Evolutionary conservation across 2,329 filamentous ascomycete genomes (phyloP), one percentile per base, ranked within the genome.

Genomic region (Cytospora mali): DNA sequence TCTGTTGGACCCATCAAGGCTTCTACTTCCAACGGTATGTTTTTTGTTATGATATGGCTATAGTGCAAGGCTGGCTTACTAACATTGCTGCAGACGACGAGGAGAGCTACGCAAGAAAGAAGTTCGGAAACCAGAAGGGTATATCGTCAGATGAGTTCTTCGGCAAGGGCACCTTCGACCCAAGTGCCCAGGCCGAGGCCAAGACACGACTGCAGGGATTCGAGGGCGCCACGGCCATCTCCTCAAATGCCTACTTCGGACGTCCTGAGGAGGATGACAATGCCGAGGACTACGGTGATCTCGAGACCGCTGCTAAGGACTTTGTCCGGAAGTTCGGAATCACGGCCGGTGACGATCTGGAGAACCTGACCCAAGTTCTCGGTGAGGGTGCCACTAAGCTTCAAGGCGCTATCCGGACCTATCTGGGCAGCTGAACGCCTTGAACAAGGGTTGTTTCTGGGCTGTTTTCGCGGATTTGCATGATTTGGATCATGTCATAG

Each of bases 91-190:
- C 64, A 88, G 87, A 86, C 66, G 92, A 97, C 62, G 88, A 89
- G 60, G 87, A 97, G 71, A 88, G 86, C 72, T 96, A 92, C 73
- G 92, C 93, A 6, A 90, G 91, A 71, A 81, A 85, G 72, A 97
- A 97, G 76, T 99, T 99, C 72, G 94, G 93, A 65, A 78, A 77
- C 50, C 95, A 99, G 75, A 98, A 98, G 81, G 91, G 91, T 69
- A 99, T 99, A 69, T 97, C 93, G 0, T 97, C 93, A 0, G 95
- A 99, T 75, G 95, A 99, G 75, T 99, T 96, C 83, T 99, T 99
- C 74, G 93, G 94, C 71, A 94, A 95, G 75, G 92, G 93, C 58
- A 80, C 85, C 61, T 98, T 88, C 76, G 93, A 99, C 74, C 88
- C 93, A 42, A 83, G 82, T 61, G 86, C 89, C 10, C 90, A 95